A percentile compares a stretch with the other conserved stretches of the same genome.
phyloP scores from a whole-genome alignment of 1,139 yeast species.

The Pichia sp. region DNA sequence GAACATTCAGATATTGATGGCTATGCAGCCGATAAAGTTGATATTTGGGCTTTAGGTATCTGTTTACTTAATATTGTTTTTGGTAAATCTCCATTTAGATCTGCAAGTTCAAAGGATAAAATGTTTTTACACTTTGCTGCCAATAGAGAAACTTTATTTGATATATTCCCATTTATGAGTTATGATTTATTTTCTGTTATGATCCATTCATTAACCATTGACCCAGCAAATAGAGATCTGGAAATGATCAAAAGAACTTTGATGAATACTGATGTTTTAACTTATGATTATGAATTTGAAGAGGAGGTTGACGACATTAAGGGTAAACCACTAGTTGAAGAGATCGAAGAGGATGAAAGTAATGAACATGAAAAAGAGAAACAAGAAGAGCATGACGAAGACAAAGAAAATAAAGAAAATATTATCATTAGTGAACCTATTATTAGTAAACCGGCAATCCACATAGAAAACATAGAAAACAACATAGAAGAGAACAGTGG shows the following conservation, averaged over 20 bases:
- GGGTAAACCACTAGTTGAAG: slow-evolving; percentile 6
- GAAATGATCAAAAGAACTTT: slow-evolving; percentile 54
- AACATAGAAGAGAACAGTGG: not conserved
- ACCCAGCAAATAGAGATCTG: slow-evolving; percentile 79
- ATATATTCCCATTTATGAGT: slow-evolving; percentile 85
- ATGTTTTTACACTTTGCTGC: slow-evolving; percentile 81
- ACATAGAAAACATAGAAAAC: not conserved
- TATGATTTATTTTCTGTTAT: slow-evolving; percentile 79
- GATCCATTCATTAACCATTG: slow-evolving; percentile 71
- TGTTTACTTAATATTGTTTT: slow-evolving; percentile 79
- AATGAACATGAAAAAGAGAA: slow-evolving; percentile 1
- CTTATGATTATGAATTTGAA: slow-evolving; percentile 61
- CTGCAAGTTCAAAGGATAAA: slow-evolving; percentile 80
- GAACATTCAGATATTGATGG: slow-evolving; percentile 48
- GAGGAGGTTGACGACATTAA: slow-evolving; percentile 34
- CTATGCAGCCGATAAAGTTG: slow-evolving; percentile 83
- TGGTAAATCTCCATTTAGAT: slow-evolving; percentile 83
- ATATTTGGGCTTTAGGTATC: slow-evolving; percentile 90
- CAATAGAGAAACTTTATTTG: slow-evolving; percentile 84
- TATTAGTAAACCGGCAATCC: not conserved
- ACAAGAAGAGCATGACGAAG: not conserved
- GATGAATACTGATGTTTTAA: slow-evolving; percentile 55
- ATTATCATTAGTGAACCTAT: not conserved
- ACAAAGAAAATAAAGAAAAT: not conserved
- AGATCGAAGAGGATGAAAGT: slow-evolving; percentile 33